Conservation (phyloP, 257 asterid genomes). For the Gentiana macrophylla region DNA sequence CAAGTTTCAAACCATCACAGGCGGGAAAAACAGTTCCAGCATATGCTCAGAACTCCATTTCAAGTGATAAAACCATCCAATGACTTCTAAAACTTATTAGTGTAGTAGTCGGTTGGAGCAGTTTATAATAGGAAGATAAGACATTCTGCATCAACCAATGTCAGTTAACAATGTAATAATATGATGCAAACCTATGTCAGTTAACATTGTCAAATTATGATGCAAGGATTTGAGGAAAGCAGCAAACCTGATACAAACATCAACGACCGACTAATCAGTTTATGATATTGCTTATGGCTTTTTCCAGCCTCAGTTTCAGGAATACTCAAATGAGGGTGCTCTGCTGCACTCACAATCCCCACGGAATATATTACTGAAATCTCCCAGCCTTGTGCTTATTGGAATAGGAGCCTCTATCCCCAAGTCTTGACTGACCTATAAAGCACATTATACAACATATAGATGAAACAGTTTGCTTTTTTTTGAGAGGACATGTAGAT, state of each 20-base stretch:
- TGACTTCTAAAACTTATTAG: no score
- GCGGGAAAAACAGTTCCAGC: no score
- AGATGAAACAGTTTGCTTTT: no score
- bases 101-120: no score
- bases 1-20: no score
- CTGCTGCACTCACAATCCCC: constrained; percentile 81
- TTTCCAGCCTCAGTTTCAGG: constrained; percentile 92
- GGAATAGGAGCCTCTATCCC: constrained; percentile 98
- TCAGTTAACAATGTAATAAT: no score
- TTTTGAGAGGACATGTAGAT: no score
- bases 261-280: constrained; percentile 67
- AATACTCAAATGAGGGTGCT: constrained; percentile 93
- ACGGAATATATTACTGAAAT: constrained; percentile 69
- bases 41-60: no score
- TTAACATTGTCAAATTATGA: background rate
- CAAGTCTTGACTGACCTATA: constrained; percentile 91
- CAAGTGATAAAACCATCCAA: no score
- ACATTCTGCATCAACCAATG: no score
- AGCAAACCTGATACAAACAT: constrained; percentile 63
- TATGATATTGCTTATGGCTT: constrained; percentile 78
- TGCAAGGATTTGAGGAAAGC: background rate
- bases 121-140: no score
- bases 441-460: constrained; percentile 5
- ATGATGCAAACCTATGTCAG: no score
- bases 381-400: constrained; percentile 83